These are phyloP conservation scores for Suillus spraguei DNA, from an alignment of 768 basidiomycete genomes.

Conservation along the genomic window DNA sequence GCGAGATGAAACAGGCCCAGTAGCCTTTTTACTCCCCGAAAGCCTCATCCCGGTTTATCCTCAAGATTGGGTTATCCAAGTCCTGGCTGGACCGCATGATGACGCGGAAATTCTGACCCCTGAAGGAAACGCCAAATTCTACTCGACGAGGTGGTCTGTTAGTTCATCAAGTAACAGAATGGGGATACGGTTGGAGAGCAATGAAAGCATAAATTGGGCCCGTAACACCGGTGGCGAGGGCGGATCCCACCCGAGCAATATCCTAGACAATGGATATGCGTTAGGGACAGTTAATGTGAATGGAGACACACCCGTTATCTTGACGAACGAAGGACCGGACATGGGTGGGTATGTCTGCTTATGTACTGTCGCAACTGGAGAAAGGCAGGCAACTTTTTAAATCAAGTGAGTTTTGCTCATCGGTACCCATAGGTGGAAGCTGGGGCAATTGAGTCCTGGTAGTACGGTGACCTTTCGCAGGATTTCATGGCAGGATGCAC, in stretches of 20 bases:
- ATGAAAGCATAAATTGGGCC: constrained; percentile 53
- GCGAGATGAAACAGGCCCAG: constrained; percentile 16
- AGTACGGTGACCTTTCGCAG: constrained; percentile 53
- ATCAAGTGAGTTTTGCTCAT: neutral
- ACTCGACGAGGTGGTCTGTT: constrained; percentile 52
- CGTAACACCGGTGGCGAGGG: constrained; percentile 62
- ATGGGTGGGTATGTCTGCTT: constrained; percentile 65
- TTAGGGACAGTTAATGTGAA: constrained; percentile 61
- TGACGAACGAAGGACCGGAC: constrained; percentile 62
- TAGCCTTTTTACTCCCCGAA: constrained; percentile 25
- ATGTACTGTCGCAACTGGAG: constrained; percentile 52
- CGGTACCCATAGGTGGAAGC: constrained; percentile 57
- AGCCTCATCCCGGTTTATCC: constrained; percentile 47
- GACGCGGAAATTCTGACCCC: constrained; percentile 55
- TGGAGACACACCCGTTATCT: constrained; percentile 71
- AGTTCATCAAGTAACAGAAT: constrained; percentile 62
- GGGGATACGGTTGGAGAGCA: constrained; percentile 58
- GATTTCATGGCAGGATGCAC: constrained; percentile 46
- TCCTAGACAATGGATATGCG: constrained; percentile 63
- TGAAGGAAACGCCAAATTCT: constrained; percentile 52
- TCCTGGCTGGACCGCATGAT: constrained; percentile 65
- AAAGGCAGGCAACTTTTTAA: constrained; percentile 41
- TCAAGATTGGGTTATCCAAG: constrained; percentile 51
- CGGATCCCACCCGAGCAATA: constrained; percentile 69
- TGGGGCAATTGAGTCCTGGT: constrained; percentile 66